A percentile compares a stretch with the other conserved stretches of the same genome.
Conservation (phyloP, 2,329 filamentous ascomycete genomes). For the Ophiosphaerella korrae region DNA sequence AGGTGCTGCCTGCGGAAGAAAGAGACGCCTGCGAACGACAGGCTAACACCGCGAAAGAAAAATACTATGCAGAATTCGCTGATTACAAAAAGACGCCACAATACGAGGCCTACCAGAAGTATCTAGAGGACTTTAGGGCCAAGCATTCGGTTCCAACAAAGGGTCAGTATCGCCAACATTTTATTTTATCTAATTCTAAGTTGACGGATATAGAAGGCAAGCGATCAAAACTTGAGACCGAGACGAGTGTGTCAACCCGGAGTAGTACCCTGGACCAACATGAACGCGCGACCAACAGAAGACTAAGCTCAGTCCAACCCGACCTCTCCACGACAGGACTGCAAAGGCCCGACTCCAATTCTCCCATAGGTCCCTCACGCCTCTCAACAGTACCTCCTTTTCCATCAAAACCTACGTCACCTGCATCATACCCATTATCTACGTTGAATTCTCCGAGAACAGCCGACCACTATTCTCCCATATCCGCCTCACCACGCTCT, state of each 20-base stretch:
- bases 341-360: conserved; percentile 33
- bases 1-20: conserved; percentile 68
- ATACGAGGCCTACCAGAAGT: conserved; percentile 71
- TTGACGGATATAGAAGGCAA: conserved; percentile 48
- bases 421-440: conserved; percentile 35
- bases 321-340: conserved; percentile 21
- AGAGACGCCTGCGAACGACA: conserved; percentile 76
- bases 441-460: conserved; percentile 42
- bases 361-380: conserved; percentile 29
- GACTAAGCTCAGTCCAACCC: conserved; percentile 34
- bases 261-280: conserved; percentile 38
- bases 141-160: conserved; percentile 60
- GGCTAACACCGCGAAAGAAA: conserved; percentile 75
- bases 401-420: conserved; percentile 42
- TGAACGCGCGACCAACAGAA: conserved; percentile 32
- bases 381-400: conserved; percentile 33
- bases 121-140: conserved; percentile 77
- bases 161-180: conserved; percentile 29
- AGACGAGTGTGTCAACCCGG: conserved; percentile 39
- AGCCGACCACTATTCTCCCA: conserved; percentile 41
- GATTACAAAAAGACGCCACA: conserved; percentile 79
- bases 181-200: conserved; percentile 6
- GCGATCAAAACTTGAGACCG: conserved; percentile 50
- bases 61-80: conserved; percentile 72
- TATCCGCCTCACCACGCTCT: conserved; percentile 42